Percentiles rank a stretch among this genome's conserved stretches.
Evolutionary conservation across 495 filamentous ascomycete species (phyloP).

Genomic region (Talaromyces adpressus): DNA sequence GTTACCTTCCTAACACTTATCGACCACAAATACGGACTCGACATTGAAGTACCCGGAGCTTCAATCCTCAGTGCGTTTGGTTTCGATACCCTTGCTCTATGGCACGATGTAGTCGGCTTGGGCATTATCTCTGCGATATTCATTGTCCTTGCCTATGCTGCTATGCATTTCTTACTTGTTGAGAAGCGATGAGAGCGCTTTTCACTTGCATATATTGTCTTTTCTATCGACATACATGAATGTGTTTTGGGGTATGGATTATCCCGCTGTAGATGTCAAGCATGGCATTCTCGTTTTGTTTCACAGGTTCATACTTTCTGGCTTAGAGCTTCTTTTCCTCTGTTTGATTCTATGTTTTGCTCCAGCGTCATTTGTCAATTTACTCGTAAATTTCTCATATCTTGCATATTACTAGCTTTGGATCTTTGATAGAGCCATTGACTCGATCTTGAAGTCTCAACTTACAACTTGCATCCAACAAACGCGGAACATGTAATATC

Average conservation of each 20-base stretch:
- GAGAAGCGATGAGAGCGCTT: constrained; percentile 64
- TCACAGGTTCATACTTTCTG: not conserved
- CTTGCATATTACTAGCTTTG: not conserved
- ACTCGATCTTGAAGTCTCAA: not conserved
- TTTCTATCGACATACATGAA: not conserved
- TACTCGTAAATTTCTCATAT: not conserved
- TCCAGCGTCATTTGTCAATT: not conserved
- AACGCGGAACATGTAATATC: not conserved
- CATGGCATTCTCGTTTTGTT: not conserved
- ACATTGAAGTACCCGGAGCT: constrained; percentile 93
- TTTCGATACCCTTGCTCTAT: constrained; percentile 76
- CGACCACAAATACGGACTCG: constrained; percentile 89
- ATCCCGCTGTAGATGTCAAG: not conserved
- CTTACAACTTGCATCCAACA: not conserved
- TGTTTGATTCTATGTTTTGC: not conserved
- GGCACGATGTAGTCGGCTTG: constrained; percentile 77
- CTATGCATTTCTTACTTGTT: constrained; percentile 90
- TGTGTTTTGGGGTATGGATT: not conserved
- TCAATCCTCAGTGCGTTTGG: constrained; percentile 92
- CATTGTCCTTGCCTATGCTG: constrained; percentile 78
- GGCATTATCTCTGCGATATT: constrained; percentile 77
- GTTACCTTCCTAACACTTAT: constrained; percentile 83
- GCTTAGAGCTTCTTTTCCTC: not conserved
- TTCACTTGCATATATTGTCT: constrained; percentile 4
- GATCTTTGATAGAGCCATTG: not conserved